Evolutionary conservation across 2,329 filamentous ascomycete species (phyloP).

Genomic region (Fusarium pseudonygamai): DNA sequence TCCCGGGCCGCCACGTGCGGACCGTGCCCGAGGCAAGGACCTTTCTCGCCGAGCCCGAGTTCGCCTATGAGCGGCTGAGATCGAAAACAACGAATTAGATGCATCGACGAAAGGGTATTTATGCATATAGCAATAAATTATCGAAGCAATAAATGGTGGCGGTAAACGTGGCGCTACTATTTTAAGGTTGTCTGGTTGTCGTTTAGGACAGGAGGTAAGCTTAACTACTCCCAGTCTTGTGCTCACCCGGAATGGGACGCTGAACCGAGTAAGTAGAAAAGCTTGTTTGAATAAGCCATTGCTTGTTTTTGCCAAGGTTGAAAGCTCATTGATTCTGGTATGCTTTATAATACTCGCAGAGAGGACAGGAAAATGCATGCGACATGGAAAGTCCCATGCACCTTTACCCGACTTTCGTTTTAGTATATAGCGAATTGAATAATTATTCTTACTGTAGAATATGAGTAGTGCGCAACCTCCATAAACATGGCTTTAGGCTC

Average conservation of each 20-base stretch:
- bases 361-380: no score
- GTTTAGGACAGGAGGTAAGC: not conserved
- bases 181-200: not conserved
- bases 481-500: no score
- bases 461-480: no score
- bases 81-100: not conserved
- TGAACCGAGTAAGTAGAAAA: not conserved
- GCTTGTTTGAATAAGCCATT: not conserved
- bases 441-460: no score
- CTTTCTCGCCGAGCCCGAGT: not conserved
- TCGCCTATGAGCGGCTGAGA: not conserved
- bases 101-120: not conserved
- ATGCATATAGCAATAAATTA: not conserved
- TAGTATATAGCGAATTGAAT: no score
- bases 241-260: not conserved
- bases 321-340: fast-evolving
- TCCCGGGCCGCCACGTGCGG: not conserved
- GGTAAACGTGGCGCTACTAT: not conserved
- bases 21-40: not conserved
- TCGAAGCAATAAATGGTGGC: not conserved
- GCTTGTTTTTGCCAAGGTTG: not conserved
- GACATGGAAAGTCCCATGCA: no score
- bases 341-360: not conserved
- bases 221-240: not conserved
- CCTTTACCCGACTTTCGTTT: no score